Base-by-base conservation (phyloP, 192 early-diverging fungal genomes). In the Powellomyces hirtus region DNA sequence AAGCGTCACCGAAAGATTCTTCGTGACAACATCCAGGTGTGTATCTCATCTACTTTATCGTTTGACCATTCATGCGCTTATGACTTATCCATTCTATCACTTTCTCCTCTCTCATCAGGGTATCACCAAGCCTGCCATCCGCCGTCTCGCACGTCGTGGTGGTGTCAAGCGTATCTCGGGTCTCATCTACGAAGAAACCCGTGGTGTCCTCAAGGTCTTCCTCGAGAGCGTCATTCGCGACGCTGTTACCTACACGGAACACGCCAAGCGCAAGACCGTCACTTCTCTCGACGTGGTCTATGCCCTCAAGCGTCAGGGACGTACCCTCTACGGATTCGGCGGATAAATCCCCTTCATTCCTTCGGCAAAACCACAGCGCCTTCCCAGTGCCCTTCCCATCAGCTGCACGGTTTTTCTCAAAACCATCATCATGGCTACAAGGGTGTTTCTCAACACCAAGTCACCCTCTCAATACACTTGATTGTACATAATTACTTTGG, bases 1-100 rank as follows among this genome's bases (percentile, higher is more conserved):
- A 98, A 98, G 90, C 96, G 96, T 80, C 96, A 98, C 83, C 90
- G 96, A 81, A 98, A 98, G 90, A 98, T 98, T 89, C 89, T 98
- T 75, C 92, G 96, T 75, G 96, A 98, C 77, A 98, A 98, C 90
- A 94, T 93, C 75, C 92, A 92, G 77, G 67, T 69, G 31, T 30
- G 31, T 31, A 22, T n/a, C 38, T 24, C 84, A 75, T 51, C 46
- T n/a, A 36, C 60, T 35, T 49, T n/a, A n/a, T n/a, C n/a, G n/a
- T n/a, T n/a, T n/a, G n/a, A 58, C 24, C 56, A 33, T 68, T 63
- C 35, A 11, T 53, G 38, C 53, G 26, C 53, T 29, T 34, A 16
- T 29, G 29, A 27, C 53, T 2, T 27, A 10, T 8, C 18, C 29
- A 27, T 16, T 31, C 29, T 29, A 27, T 8, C 29, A 30, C 42